Evolutionary conservation across 305 asterid genomes (phyloP), one percentile per base, ranked within the genome.

Genomic region (Solanum chacoense): DNA sequence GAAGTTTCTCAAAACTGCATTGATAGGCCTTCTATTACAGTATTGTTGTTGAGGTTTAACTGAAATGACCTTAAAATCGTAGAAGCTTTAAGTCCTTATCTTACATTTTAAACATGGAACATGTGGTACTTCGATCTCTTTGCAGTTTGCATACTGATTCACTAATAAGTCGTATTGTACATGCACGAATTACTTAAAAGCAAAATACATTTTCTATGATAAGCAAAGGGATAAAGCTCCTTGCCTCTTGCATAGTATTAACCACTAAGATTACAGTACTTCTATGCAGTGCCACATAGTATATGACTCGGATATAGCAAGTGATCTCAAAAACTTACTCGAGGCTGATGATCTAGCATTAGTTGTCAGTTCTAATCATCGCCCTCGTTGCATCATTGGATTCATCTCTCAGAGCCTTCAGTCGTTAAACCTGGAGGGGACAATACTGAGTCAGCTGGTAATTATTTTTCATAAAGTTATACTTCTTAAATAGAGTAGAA

Each of bases 401-500:
- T 97, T 96, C 93, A 97, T 97, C 91, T 95, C 99, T 65, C 99
- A 95, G 71, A 94, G 98, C 91, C 93, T 97, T 78, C 96, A 93
- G 90, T 86, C 93, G 86, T 94, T 97, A 84, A 93, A 93, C 85
- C 31, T 96, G 92, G 99, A 95, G 20, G 89, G 93, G 88, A 26
- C 97, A 18, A 93, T 93, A 88, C 95, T 93, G 75, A 92, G 90
- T 29, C 35, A 88, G 28, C 91, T 97, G 98, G 99, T 97, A 93
- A 92, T 35, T 86, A 34, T 69, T 37, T 59, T 87, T 85, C 71
- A 32, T 3, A 45, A 7, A 63, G 45, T 65, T 75, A 32, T 16
- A 29, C 72, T 29, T 20, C 31, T 79, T 72, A 28, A n/a, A 40
- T 81, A 38, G 5, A 45, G 29, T 29, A 81, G 42, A 31, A 29